Evolutionary conservation across 768 basidiomycete species (phyloP), one percentile per base, ranked within the genome.

Genomic region (Coprinellus micaceus): DNA sequence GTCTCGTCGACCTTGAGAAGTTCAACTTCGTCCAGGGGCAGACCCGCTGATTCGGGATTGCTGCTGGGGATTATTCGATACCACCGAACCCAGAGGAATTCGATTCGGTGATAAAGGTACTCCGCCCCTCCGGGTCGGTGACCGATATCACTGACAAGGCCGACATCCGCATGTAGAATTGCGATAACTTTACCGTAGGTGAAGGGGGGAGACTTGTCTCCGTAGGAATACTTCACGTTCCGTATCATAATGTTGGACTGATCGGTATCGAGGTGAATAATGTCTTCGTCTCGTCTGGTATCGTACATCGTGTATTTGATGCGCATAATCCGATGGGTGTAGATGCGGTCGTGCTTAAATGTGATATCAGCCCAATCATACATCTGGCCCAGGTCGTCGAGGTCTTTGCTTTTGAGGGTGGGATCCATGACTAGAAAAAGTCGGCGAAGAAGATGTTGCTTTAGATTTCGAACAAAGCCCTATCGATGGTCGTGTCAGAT

Each of bases 1-100:
- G 28, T 7, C 41, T 17, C 15, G n/a, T 17, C n/a, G 9, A 22
- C 17, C 7, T 6, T 5, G 41, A 17, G 5, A 5, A 43, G 41
- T 7, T 7, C 7, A 7, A 43, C 26, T 17, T 11, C 4, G 25
- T 25, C 19, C 11, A 51, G 26, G 15, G 5, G 4, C 9, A 21
- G 11, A n/a, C n/a, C n/a, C n/a, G n/a, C n/a, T 4, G 4, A 4
- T 17, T 36, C 22, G 13, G 29, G 28, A 15, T 11, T 4, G 29
- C 13, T 28, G 11, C 15, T 17, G 33, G 29, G 28, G 28, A 51
- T 10, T 17, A 30, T 4, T 21, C 4, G 11, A 21, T 51, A 51
- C 50, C 50, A 51, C 30, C 30, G 25, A 15, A 51, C 30, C 50
- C 50, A 51, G 4, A 51, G 21, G 21, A 51, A 51, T 17, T 51